Conservation (phyloP, 805 yeast species). For the Yamadazyma sp. region DNA sequence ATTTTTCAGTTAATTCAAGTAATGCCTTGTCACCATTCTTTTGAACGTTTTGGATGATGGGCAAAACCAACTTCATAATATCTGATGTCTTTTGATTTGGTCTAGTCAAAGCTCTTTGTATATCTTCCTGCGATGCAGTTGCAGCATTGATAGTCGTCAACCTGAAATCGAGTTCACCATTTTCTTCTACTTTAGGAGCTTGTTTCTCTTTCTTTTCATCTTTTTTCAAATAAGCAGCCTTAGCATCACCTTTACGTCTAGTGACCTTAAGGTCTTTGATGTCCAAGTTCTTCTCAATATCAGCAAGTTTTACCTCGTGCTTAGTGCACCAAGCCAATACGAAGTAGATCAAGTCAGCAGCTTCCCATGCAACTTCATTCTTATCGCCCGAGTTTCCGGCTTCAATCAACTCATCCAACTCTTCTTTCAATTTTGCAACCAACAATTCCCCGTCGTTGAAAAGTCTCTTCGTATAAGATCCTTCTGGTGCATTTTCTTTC, state of each 20-base stretch:
- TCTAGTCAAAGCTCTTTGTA: constrained; percentile 70
- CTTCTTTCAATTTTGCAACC: constrained; percentile 88
- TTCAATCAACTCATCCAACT: constrained; percentile 92
- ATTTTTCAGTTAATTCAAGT: constrained; percentile 84
- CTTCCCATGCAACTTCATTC: constrained; percentile 75
- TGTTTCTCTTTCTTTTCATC: constrained; percentile 12
- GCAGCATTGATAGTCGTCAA: constrained; percentile 51
- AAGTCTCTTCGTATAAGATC: constrained; percentile 90
- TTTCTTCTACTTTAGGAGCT: constrained; percentile 12
- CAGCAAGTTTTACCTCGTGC: constrained; percentile 75
- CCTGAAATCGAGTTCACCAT: constrained; percentile 37
- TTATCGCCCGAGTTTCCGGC: constrained; percentile 48
- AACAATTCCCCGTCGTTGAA: constrained; percentile 76
- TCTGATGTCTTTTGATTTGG: constrained; percentile 95
- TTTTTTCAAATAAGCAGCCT: constrained; percentile 62
- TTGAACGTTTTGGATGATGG: constrained; percentile 80
- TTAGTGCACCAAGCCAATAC: constrained; percentile 55
- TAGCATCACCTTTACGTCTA: constrained; percentile 95
- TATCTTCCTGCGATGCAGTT: constrained; percentile 37
- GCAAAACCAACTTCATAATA: constrained; percentile 88
- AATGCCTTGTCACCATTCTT: constrained; percentile 82
- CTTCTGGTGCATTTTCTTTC: constrained; percentile 71
- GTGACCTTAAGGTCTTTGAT: constrained; percentile 82
- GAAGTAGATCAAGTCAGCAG: constrained; percentile 80
- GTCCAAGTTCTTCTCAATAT: constrained; percentile 82